Evolutionary conservation across 176 grass and related monocot genomes (phyloP).

Genomic region (Dendrocalamus sinicus): DNA sequence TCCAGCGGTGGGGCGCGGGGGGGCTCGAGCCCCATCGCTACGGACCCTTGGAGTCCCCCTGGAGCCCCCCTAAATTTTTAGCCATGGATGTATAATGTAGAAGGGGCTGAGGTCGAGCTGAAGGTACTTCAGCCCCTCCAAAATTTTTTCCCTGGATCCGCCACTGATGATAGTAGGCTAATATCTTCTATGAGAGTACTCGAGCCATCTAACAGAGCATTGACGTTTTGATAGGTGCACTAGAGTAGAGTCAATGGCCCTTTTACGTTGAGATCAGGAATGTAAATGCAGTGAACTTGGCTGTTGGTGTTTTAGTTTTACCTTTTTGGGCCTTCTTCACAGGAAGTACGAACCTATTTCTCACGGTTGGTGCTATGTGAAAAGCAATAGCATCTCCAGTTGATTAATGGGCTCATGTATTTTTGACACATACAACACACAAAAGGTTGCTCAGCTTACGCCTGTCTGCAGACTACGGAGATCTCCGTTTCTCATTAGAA

Average conservation of each 20-base stretch:
- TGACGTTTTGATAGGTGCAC: not conserved
- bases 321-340: not conserved
- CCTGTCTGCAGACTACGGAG: not conserved
- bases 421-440: not conserved
- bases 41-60: too few relatives aligned
- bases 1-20: too few relatives aligned
- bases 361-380: constrained; percentile 9
- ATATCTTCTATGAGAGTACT: not conserved
- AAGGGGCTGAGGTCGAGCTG: too few relatives aligned
- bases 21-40: too few relatives aligned
- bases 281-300: not conserved
- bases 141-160: too few relatives aligned
- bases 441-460: not conserved
- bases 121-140: too few relatives aligned
- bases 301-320: constrained; percentile 1
- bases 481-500: not conserved
- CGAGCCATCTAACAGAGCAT: not conserved
- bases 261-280: not conserved
- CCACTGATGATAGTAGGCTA: not conserved
- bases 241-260: not conserved
- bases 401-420: not conserved
- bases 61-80: too few relatives aligned
- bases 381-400: not conserved
- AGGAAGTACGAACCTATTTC: not conserved
- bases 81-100: too few relatives aligned